Evolutionary conservation across 2,329 filamentous ascomycete species (phyloP).

Genomic region (Neocucurbitaria cava): DNA sequence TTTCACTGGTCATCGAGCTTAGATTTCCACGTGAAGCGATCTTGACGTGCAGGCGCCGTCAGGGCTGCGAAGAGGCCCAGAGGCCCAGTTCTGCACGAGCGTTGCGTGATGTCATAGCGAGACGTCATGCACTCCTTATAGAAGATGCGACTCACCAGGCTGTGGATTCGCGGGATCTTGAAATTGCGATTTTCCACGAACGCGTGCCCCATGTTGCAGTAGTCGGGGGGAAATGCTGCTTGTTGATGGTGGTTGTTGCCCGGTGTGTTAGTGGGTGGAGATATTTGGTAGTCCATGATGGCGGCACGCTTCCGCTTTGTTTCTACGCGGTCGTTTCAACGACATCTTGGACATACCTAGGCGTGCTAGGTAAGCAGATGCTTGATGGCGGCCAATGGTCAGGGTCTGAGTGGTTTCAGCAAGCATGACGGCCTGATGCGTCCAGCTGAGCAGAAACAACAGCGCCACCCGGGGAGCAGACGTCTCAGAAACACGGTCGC

Average conservation of each 20-base stretch:
- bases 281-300: neutral
- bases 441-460: conserved; percentile 11
- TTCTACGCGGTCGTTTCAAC: neutral
- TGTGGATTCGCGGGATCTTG: neutral
- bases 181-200: neutral
- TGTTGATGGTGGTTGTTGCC: neutral
- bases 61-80: neutral
- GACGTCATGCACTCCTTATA: conserved; percentile 2
- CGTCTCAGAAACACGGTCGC: neutral
- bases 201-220: neutral
- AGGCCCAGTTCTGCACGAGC: conserved; percentile 1
- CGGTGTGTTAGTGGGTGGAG: neutral
- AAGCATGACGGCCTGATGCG: neutral
- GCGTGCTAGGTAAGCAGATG: neutral
- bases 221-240: too few species aligned
- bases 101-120: conserved; percentile 7
- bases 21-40: conserved; percentile 6
- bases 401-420: conserved; percentile 5
- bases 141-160: neutral
- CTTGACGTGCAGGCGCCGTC: conserved; percentile 8
- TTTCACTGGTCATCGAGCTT: conserved; percentile 15
- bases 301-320: neutral
- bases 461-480: conserved; percentile 8
- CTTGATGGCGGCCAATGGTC: conserved; percentile 10
- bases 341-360: too few species aligned